These are phyloP conservation scores for Metschnikowia noctiluminum DNA, from an alignment of 805 yeast species.

Conservation along the genomic window DNA sequence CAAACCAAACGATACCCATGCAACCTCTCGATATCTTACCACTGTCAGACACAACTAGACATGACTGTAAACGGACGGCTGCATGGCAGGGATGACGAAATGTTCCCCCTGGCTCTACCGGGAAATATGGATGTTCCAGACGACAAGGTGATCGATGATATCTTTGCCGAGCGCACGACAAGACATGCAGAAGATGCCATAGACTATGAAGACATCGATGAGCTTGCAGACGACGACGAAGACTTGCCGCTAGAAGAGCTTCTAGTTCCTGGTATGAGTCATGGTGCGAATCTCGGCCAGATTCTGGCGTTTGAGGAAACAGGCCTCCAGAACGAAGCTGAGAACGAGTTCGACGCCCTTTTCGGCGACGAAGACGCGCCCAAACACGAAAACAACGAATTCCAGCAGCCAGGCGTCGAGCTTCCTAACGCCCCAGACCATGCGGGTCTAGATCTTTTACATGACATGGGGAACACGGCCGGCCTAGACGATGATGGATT, in stretches of 20 bases:
- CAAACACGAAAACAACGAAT: constrained; percentile 20
- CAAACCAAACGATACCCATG: too few relatives aligned
- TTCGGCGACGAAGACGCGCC: constrained; percentile 28
- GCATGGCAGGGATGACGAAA: neutral
- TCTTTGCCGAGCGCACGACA: constrained; percentile 37
- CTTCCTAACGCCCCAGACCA: constrained; percentile 2
- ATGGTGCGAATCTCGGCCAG: neutral
- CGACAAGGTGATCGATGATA: constrained; percentile 37
- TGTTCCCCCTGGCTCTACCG: constrained; percentile 7
- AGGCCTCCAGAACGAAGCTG: constrained; percentile 31
- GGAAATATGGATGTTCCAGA: constrained; percentile 30
- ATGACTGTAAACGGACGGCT: constrained; percentile 5
- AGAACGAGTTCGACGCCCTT: constrained; percentile 39
- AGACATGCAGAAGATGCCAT: constrained; percentile 88
- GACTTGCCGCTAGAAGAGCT: constrained; percentile 14
- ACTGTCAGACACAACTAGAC: neutral
- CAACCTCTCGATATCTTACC: too few relatives aligned
- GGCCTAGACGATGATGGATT: constrained; percentile 22
- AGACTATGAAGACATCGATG: constrained; percentile 93
- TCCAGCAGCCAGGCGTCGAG: neutral
- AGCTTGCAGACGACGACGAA: constrained; percentile 82
- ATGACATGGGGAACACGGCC: constrained; percentile 11
- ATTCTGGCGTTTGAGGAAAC: constrained; percentile 16
- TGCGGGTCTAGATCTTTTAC: constrained; percentile 16
- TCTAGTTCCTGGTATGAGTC: neutral